Evolutionary conservation across 345 rosid species (phyloP), one percentile per base, ranked within the genome.

Genomic region (Lumnitzera littorea): DNA sequence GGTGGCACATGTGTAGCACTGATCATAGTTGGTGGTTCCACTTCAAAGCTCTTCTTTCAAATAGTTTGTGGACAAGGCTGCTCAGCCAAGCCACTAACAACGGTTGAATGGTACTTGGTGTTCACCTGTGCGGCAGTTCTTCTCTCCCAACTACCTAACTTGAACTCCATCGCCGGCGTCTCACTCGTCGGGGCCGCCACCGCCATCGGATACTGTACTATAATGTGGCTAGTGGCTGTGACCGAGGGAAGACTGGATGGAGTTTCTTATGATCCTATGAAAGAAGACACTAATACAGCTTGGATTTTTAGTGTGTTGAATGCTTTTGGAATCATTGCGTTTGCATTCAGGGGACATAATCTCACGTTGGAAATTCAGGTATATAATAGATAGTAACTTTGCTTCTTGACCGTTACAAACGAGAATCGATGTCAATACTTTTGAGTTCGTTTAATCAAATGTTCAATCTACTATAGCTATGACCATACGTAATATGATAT

Each of bases 71-170:
- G 73, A 13, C 46, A 36, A 7, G 17, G 46, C 20, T 36, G 61
- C 53, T 15, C 67, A 0, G 63, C 59, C 15, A 53, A 64, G 57
- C 55, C 62, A 12, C 46, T 65, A 46, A 65, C 70, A 12, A 62
- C 52, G 12, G 64, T 53, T 11, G 77, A 69, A 62, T 73, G 77
- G 77, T 73, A 73, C 73, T 53, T 73, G 13, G 70, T 69, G 50
- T 73, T 73, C 54, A 65, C 77, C 7, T 61, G 55, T 15, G 65
- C 70, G 0, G 67, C 67, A 0, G 67, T 65, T 31, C 3, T 73
- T 2, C 50, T 69, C 31, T 69, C 77, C 17, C 73, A 65, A 56
- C 62, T 68, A 41, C 77, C 77, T 6, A 65, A 73, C 63, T 23
- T 73, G 57, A 73, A 73, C 53, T 73, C 77, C 14, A 69, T 73